These are phyloP conservation scores for Agarophyton chilense DNA, from an alignment of 23 red algal genomes.

Conservation along the genomic window DNA sequence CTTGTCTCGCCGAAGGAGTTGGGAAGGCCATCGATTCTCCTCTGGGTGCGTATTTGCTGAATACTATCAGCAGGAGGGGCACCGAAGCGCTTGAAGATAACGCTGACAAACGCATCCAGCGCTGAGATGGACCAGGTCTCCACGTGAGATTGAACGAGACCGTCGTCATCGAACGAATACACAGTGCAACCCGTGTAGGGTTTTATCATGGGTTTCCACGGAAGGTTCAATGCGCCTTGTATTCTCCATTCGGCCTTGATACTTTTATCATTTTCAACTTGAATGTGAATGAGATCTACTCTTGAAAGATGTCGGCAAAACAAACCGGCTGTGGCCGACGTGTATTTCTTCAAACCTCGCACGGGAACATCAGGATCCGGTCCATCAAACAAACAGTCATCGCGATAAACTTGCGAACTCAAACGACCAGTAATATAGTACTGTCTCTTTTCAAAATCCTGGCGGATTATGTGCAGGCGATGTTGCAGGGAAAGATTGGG, in stretches of 20 bases:
- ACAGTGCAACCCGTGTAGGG: constrained; percentile 52
- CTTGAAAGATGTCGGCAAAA: constrained; percentile 48
- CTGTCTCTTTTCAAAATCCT: constrained; percentile 66
- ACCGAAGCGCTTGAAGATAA: constrained; percentile 38
- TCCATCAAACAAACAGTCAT: constrained; percentile 68
- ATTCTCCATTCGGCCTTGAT: constrained; percentile 65
- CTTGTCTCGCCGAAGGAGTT: too few relatives aligned
- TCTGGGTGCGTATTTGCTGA: background rate
- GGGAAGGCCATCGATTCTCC: too few relatives aligned
- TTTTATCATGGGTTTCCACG: constrained; percentile 65
- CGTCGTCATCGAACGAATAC: constrained; percentile 49
- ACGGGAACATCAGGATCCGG: constrained; percentile 71
- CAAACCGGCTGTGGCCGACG: constrained; percentile 41
- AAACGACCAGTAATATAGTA: constrained; percentile 76
- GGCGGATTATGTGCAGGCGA: constrained; percentile 30
- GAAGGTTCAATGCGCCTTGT: constrained; percentile 64
- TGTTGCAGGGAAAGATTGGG: background rate
- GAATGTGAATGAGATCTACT: constrained; percentile 55
- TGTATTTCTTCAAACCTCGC: constrained; percentile 55
- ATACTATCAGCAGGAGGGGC: constrained; percentile 12
- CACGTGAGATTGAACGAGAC: constrained; percentile 39
- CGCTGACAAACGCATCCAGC: constrained; percentile 64
- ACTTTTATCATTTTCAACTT: background rate
- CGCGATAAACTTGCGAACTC: constrained; percentile 38
- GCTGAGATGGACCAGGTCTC: constrained; percentile 68